Base-by-base conservation (phyloP, 2,329 filamentous ascomycete species). In the Claviceps sp. region DNA sequence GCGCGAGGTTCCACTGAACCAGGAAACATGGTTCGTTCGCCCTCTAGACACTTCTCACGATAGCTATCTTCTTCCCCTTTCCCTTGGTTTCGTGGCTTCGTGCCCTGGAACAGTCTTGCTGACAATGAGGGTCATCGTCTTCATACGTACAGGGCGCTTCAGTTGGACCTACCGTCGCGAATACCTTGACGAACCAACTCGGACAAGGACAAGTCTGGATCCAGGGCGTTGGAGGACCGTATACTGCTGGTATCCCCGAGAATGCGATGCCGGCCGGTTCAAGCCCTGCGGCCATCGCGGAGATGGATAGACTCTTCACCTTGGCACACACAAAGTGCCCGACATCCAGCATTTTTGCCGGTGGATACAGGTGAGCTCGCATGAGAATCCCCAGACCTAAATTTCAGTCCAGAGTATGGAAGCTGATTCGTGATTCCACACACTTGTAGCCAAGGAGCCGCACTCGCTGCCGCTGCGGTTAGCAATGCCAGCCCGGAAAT, bases 271-370 rank as follows among this genome's bases (percentile, higher is more conserved):
- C 68, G 3, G 55, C 60, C 1, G 69, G 70, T 40, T 71, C 70
- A 1, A 61, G 62, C 38, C 44, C 45, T 4, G 62, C 53, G 5
- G 67, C 69, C 36, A 73, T 75, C 52, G 51, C 61, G 1, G 71
- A 71, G 50, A 71, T 68, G 37, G 65, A 64, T 23, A 59, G 62
- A 4, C 65, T 72, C 37, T 69, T 74, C 57, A 58, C 62, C 3
- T 50, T 67, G 22, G 71, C 72, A 14, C 55, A 63, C 58, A 58
- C 59, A 9, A 71, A 72, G 55, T 76, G 73, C 50, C 72, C 72
- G 8, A 58, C 67, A 20, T 62, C 71, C 0, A 61, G 65, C 42
- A 65, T 75, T 26, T 61, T 73, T 1, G 67, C 70, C 2, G 72
- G 68, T 44, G 72, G 64, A 6, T 67, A 67, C 54, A 66, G 59